These are phyloP conservation scores for Pseudonectria foliicola DNA, from an alignment of 2,329 filamentous ascomycete genomes.

Conservation along the genomic window DNA sequence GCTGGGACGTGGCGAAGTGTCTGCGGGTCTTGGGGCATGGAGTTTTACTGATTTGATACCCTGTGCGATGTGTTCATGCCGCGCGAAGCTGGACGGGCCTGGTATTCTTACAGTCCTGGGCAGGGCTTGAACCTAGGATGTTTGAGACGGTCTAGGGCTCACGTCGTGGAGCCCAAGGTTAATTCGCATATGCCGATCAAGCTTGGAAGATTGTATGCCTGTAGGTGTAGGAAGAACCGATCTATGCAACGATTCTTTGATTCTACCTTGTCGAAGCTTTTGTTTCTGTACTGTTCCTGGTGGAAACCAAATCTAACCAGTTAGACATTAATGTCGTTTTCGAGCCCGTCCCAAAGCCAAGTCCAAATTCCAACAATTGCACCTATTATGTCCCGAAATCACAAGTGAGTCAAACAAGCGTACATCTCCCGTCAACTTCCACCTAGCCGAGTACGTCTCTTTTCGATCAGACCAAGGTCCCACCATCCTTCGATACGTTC, in stretches of 20 bases:
- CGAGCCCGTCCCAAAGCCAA: constrained; percentile 5
- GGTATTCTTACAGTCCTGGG: too few species aligned
- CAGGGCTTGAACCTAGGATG: too few species aligned
- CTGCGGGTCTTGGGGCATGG: constrained; percentile 34
- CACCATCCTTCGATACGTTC: constrained; percentile 47
- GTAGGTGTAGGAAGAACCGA: too few species aligned
- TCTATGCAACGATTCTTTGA: too few species aligned
- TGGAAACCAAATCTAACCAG: constrained; percentile 19
- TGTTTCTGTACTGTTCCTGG: constrained; percentile 15
- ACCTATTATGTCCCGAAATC: constrained; percentile 1
- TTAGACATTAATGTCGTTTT: constrained; percentile 20
- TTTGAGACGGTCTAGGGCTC: too few species aligned
- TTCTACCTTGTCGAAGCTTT: too few species aligned
- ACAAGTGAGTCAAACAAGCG: constrained; percentile 4
- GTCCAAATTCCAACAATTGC: constrained; percentile 6
- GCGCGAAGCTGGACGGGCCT: too few species aligned
- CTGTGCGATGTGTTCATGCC: too few species aligned
- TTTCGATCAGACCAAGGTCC: constrained; percentile 44
- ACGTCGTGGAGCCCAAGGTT: too few species aligned
- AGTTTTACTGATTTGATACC: constrained; percentile 32
- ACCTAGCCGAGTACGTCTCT: constrained; percentile 31
- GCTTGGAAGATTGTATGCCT: too few species aligned
- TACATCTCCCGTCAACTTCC: constrained; percentile 11
- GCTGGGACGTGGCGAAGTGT: constrained; percentile 38
- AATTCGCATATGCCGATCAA: too few species aligned